phyloP scores from a whole-genome alignment of 1,284 basidiomycete species.

The Apiotrichum akiyoshidainum region DNA sequence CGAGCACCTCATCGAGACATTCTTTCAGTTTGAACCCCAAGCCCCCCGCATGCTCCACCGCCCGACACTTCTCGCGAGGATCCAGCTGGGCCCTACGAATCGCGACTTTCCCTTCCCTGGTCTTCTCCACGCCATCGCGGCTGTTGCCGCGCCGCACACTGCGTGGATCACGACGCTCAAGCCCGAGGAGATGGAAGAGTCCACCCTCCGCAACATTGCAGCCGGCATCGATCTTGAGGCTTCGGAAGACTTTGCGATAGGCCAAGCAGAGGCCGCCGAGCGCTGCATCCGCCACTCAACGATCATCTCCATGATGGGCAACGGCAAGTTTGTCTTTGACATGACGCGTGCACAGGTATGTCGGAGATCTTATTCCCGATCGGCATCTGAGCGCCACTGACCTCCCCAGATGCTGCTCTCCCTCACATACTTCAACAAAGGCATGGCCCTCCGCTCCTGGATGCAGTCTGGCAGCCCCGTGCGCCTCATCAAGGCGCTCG shows the following conservation, averaged over 20 bases:
- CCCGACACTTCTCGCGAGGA: constrained; percentile 42
- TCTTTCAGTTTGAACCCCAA: constrained; percentile 46
- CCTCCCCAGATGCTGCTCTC: constrained; percentile 31
- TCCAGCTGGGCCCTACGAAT: constrained; percentile 50
- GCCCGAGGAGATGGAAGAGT: constrained; percentile 31
- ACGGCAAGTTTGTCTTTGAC: constrained; percentile 35
- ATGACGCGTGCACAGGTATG: constrained; percentile 36
- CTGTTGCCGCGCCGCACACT: constrained; percentile 47
- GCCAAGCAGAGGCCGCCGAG: constrained; percentile 37
- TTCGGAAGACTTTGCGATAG: constrained; percentile 41
- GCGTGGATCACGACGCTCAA: constrained; percentile 39
- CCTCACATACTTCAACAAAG: constrained; percentile 33
- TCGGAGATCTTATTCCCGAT: neutral
- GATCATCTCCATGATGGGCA: constrained; percentile 31
- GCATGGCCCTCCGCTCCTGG: constrained; percentile 41
- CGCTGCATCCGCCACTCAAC: constrained; percentile 29
- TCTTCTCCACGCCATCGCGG: constrained; percentile 53
- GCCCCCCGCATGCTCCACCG: constrained; percentile 48
- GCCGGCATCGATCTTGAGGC: constrained; percentile 30
- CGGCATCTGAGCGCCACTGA: neutral
- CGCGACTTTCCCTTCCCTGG: constrained; percentile 50
- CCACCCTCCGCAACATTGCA: constrained; percentile 23
- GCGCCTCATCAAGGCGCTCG: constrained; percentile 37
- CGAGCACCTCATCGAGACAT: constrained; percentile 47
- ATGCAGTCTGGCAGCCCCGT: constrained; percentile 27